phyloP scores from a whole-genome alignment of 495 filamentous ascomycete genomes.

The Parmelia sp. region DNA sequence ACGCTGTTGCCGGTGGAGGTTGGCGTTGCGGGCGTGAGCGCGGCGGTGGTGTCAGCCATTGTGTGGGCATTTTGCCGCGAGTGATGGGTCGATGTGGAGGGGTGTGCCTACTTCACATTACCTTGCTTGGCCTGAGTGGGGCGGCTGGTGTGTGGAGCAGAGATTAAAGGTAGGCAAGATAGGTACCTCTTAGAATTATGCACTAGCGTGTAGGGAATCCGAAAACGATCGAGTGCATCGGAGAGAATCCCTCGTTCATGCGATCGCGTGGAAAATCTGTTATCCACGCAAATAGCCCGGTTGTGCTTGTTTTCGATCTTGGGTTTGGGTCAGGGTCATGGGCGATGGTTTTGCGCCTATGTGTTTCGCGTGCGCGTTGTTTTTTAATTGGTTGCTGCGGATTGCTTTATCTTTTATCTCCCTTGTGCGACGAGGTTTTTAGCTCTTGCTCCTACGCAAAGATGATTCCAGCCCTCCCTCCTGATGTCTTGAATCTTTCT shows the following conservation, averaged over 20 bases:
- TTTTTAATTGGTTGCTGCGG: neutral
- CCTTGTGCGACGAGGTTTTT: too few species aligned
- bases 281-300: slow-evolving; percentile 1
- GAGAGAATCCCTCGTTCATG: neutral
- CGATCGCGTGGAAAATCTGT: neutral
- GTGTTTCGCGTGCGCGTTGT: neutral
- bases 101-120: too few species aligned
- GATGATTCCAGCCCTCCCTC: neutral
- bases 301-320: neutral
- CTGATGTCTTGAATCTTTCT: neutral
- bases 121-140: too few species aligned
- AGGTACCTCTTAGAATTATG: too few species aligned
- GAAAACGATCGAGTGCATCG: too few species aligned
- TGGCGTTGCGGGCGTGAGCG: slow-evolving; percentile 12
- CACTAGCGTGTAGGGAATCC: too few species aligned
- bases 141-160: too few species aligned
- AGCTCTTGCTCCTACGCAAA: neutral
- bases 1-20: slow-evolving; percentile 4
- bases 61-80: slow-evolving; percentile 16
- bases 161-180: neutral
- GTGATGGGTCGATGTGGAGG: too few species aligned
- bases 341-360: neutral
- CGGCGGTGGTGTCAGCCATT: slow-evolving; percentile 3
- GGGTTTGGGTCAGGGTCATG: neutral
- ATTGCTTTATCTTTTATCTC: too few species aligned